phyloP scores from a whole-genome alignment of 345 rosid genomes.

The Syzygium jambos region DNA sequence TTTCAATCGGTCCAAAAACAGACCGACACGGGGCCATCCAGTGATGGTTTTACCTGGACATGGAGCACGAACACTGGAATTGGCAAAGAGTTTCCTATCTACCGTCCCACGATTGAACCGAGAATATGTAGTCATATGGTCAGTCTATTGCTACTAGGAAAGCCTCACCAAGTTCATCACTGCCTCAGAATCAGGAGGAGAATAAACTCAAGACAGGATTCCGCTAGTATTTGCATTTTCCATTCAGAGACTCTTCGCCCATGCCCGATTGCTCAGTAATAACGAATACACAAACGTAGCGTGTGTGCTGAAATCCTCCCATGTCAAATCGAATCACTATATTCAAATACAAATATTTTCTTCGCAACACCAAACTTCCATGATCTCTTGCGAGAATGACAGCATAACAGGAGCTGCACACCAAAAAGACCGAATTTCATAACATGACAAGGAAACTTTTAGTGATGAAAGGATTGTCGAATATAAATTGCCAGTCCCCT shows the following conservation, averaged over 20 bases:
- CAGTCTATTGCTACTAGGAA: background rate
- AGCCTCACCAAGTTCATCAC: background rate
- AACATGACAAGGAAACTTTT: background rate
- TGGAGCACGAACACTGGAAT: background rate
- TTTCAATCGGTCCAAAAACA: background rate
- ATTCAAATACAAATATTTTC: background rate
- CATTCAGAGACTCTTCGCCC: background rate
- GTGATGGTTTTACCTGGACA: background rate
- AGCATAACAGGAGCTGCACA: background rate
- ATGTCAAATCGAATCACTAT: background rate
- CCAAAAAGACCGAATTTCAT: background rate
- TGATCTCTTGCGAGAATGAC: background rate
- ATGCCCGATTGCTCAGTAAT: background rate
- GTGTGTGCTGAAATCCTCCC: background rate
- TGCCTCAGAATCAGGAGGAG: background rate
- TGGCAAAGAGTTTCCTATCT: background rate
- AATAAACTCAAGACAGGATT: background rate
- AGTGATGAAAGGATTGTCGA: background rate
- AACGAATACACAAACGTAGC: background rate
- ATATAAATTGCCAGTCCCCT: background rate
- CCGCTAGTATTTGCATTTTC: background rate
- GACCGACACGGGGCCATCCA: background rate
- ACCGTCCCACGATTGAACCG: background rate
- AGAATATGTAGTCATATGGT: background rate
- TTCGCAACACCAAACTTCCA: background rate